Evolutionary conservation across 1,284 basidiomycete species (phyloP).

Genomic region (Boletus smithii): DNA sequence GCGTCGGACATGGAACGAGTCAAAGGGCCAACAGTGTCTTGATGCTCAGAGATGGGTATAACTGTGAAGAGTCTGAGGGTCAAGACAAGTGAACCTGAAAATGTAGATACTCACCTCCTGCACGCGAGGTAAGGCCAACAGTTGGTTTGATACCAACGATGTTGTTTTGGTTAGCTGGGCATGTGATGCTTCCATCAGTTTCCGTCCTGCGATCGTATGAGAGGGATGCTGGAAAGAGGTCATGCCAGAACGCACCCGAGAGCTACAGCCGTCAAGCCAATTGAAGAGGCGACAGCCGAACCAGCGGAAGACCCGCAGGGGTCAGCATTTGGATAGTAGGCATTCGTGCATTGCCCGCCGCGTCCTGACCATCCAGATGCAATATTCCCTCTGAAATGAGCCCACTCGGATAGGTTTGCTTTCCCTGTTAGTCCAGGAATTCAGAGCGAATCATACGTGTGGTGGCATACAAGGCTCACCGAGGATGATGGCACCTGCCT

Average conservation of each 20-base stretch:
- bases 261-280: slow-evolving; percentile 57
- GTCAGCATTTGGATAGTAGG: slow-evolving; percentile 59
- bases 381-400: slow-evolving; percentile 54
- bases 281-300: slow-evolving; percentile 57
- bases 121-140: slow-evolving; percentile 59
- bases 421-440: slow-evolving; percentile 41
- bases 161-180: slow-evolving; percentile 51
- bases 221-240: not conserved
- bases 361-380: slow-evolving; percentile 65
- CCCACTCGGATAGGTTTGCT: slow-evolving; percentile 61
- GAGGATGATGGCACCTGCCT: slow-evolving; percentile 66
- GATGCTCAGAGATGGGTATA: slow-evolving; percentile 57
- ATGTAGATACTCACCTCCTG: slow-evolving; percentile 40
- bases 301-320: slow-evolving; percentile 68
- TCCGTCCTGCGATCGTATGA: slow-evolving; percentile 38
- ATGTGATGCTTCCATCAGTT: slow-evolving; percentile 63
- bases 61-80: slow-evolving; percentile 35
- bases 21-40: slow-evolving; percentile 65
- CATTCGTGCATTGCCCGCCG: slow-evolving; percentile 58
- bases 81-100: not conserved
- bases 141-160: slow-evolving; percentile 60
- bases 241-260: slow-evolving; percentile 40
- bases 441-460: not conserved
- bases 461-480: slow-evolving; percentile 30
- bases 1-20: slow-evolving; percentile 57